Evolutionary conservation across 2,329 filamentous ascomycete genomes (phyloP).

Genomic region (Aschersonia sp.): DNA sequence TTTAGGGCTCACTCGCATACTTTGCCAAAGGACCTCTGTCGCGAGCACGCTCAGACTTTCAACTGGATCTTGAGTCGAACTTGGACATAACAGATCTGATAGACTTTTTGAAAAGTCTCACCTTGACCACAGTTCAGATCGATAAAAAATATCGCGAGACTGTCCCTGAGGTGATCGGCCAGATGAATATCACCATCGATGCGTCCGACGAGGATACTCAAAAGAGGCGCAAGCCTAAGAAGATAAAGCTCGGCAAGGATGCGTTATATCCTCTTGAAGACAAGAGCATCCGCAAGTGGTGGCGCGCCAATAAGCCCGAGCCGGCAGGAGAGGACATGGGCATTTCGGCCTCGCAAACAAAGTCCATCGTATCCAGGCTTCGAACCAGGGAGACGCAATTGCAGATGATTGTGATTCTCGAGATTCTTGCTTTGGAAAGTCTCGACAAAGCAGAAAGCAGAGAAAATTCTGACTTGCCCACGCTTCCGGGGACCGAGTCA

Average conservation of each 20-base stretch:
- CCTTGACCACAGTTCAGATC: conserved; percentile 52
- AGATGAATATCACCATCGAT: conserved; percentile 41
- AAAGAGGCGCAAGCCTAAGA: conserved; percentile 43
- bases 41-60: conserved; percentile 57
- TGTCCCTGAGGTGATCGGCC: conserved; percentile 44
- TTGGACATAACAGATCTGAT: conserved; percentile 50
- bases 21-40: conserved; percentile 74
- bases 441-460: conserved; percentile 24
- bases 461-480: conserved; percentile 32
- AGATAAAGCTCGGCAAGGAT: conserved; percentile 51
- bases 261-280: conserved; percentile 57
- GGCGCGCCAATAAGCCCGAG: conserved; percentile 42
- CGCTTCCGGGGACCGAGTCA: conserved; percentile 22
- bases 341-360: conserved; percentile 37
- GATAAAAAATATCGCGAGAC: conserved; percentile 72
- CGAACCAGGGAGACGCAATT: conserved; percentile 66
- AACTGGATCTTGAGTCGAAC: conserved; percentile 44
- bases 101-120: conserved; percentile 51
- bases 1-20: conserved; percentile 61
- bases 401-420: conserved; percentile 67
- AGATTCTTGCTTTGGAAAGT: conserved; percentile 58
- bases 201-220: conserved; percentile 32
- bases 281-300: conserved; percentile 54
- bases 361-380: conserved; percentile 48
- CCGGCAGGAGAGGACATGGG: conserved; percentile 31